phyloP scores from a whole-genome alignment of 1,284 basidiomycete genomes.

The Golubevia pallescens region DNA sequence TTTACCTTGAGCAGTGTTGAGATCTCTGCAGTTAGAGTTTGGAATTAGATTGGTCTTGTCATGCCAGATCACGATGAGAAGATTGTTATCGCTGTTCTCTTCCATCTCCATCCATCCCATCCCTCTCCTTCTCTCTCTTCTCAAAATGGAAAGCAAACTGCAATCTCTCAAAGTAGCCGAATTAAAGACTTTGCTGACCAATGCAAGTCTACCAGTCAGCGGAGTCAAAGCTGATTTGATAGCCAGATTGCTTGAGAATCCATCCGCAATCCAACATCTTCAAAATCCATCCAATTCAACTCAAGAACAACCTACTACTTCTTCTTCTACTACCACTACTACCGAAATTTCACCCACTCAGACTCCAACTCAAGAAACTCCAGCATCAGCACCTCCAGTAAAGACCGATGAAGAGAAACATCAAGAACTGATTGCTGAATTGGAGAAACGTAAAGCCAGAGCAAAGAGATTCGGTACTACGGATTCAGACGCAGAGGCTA shows the following conservation, averaged over 20 bases:
- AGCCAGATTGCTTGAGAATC: slow-evolving; percentile 49
- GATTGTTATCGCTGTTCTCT: too few species aligned
- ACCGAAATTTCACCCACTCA: slow-evolving; percentile 4
- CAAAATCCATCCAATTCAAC: slow-evolving; percentile 1
- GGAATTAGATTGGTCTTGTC: too few species aligned
- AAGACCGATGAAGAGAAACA: slow-evolving; percentile 23
- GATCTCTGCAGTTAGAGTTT: too few species aligned
- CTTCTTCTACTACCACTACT: slow-evolving; percentile 10
- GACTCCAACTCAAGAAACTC: slow-evolving; percentile 1
- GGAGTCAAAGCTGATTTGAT: slow-evolving; percentile 58
- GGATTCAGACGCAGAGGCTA: slow-evolving; percentile 38
- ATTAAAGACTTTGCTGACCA: slow-evolving; percentile 42
- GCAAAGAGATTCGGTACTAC: slow-evolving; percentile 50
- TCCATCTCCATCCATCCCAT: too few species aligned
- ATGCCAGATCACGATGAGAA: too few species aligned
- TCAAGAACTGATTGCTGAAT: slow-evolving; percentile 35
- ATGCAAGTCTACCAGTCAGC: slow-evolving; percentile 29
- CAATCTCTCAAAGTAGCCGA: slow-evolving; percentile 51
- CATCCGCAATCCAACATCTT: slow-evolving; percentile 28
- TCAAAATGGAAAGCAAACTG: slow-evolving; percentile 44
- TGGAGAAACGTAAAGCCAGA: slow-evolving; percentile 52
- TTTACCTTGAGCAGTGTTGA: too few species aligned
- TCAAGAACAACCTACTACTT: slow-evolving; percentile 3
- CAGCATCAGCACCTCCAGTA: slow-evolving; percentile 7
- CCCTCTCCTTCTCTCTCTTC: too few species aligned